Evolutionary conservation across 345 rosid species (phyloP).

Genomic region (Psidium guajava): DNA sequence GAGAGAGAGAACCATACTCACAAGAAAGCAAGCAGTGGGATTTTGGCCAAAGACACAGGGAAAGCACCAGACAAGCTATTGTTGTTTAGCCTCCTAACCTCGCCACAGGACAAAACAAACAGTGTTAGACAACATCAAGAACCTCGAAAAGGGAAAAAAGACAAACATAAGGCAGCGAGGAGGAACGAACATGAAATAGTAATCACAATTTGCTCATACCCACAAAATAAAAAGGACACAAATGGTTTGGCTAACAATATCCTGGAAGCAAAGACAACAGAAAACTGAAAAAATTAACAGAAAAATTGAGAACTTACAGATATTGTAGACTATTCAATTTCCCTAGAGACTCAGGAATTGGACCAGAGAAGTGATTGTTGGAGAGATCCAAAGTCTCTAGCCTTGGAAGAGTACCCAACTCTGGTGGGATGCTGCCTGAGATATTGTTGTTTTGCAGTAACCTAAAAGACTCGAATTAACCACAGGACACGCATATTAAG

Average conservation of each 20-base stretch:
- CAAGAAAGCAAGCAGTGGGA: slow-evolving; percentile 76
- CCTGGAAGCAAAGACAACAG: background rate
- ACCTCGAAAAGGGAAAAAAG: background rate
- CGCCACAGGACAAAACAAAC: slow-evolving; percentile 15
- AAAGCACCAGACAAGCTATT: slow-evolving; percentile 80
- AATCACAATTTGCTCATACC: slow-evolving; percentile 1
- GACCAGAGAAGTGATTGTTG: slow-evolving; percentile 58
- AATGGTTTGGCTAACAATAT: background rate
- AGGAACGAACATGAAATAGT: background rate
- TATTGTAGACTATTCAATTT: slow-evolving; percentile 51
- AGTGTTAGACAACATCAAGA: background rate
- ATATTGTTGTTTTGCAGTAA: slow-evolving; percentile 86
- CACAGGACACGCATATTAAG: background rate
- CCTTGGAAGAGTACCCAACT: slow-evolving; percentile 52
- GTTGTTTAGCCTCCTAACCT: slow-evolving; percentile 78
- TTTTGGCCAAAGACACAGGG: slow-evolving; percentile 62
- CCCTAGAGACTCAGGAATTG: slow-evolving; percentile 44
- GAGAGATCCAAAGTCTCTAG: slow-evolving; percentile 86
- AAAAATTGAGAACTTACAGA: slow-evolving; percentile 41
- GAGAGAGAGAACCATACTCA: slow-evolving; percentile 32
- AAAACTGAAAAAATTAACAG: background rate
- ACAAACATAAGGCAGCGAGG: background rate
- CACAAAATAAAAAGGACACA: background rate
- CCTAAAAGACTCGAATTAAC: slow-evolving; percentile 20
- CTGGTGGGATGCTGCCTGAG: slow-evolving; percentile 70